phyloP scores from a whole-genome alignment of 2,329 filamentous ascomycete genomes.

The Zasmidium citrigriseum region DNA sequence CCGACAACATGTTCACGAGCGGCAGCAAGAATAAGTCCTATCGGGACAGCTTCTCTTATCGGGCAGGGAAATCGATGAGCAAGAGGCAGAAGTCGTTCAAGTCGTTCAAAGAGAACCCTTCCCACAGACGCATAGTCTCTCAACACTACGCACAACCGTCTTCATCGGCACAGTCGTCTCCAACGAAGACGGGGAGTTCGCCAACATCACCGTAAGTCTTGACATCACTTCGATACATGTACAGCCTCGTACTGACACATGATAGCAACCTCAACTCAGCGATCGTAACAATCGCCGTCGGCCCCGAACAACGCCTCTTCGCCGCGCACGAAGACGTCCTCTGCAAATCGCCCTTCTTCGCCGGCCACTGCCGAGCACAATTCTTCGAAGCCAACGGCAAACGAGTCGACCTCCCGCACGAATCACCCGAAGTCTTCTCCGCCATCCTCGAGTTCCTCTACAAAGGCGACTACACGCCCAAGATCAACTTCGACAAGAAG shows the following conservation, averaged over 20 bases:
- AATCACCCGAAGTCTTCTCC: constrained; percentile 88
- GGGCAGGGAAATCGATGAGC: constrained; percentile 34
- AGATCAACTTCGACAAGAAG: constrained; percentile 78
- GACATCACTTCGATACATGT: not conserved
- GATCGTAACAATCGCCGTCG: constrained; percentile 84
- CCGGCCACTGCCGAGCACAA: constrained; percentile 62
- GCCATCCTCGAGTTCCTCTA: constrained; percentile 89
- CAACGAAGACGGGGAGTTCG: constrained; percentile 27
- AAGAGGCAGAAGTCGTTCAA: constrained; percentile 37
- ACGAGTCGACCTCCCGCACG: constrained; percentile 77
- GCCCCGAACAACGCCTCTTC: constrained; percentile 71
- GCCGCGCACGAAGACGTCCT: constrained; percentile 89
- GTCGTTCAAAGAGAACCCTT: constrained; percentile 35
- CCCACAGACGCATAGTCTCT: constrained; percentile 28
- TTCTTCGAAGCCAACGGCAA: constrained; percentile 65
- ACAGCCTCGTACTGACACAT: constrained; percentile 5
- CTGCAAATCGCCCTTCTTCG: constrained; percentile 76
- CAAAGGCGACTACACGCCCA: constrained; percentile 90
- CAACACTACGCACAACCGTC: constrained; percentile 22
- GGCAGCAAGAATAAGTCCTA: constrained; percentile 34
- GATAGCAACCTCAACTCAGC: constrained; percentile 50
- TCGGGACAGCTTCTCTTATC: constrained; percentile 36
- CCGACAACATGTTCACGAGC: constrained; percentile 30
- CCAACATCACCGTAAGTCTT: constrained; percentile 35
- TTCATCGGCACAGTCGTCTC: constrained; percentile 30